Evolutionary conservation across 805 yeast species (phyloP).

Genomic region (Metschnikowia arizonensis): DNA sequence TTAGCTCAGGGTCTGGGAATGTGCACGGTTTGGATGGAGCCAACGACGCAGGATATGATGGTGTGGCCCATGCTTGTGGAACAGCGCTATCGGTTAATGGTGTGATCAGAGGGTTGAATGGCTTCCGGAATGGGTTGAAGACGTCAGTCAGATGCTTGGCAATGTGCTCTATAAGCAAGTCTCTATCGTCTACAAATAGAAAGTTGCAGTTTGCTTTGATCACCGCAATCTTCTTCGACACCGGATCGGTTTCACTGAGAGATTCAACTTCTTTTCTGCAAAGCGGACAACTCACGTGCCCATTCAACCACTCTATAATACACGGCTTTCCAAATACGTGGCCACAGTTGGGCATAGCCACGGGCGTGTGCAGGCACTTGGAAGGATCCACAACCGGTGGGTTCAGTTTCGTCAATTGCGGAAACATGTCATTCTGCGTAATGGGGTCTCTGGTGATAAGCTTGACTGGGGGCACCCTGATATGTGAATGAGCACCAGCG

Average conservation of each 20-base stretch:
- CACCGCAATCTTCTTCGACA: constrained; percentile 6
- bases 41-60: constrained; percentile 13
- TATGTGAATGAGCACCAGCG: constrained; percentile 7
- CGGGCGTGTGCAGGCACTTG: constrained; percentile 13
- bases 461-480: constrained; percentile 12
- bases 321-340: constrained; percentile 18
- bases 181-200: constrained; percentile 11
- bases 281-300: constrained; percentile 18
- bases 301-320: constrained; percentile 18
- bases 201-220: constrained; percentile 13
- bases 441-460: constrained; percentile 8
- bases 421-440: constrained; percentile 12
- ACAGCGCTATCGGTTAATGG: constrained; percentile 38
- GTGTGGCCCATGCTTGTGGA: constrained; percentile 33
- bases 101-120: constrained; percentile 32
- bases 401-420: constrained; percentile 5
- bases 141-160: constrained; percentile 32
- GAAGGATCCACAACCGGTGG: constrained; percentile 4
- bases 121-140: constrained; percentile 35
- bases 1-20: constrained; percentile 12
- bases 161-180: constrained; percentile 23
- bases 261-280: constrained; percentile 19
- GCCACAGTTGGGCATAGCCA: constrained; percentile 17
- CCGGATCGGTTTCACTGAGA: constrained; percentile 9
- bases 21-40: neutral